A percentile compares a stretch with the other conserved stretches of the same genome.
Conservation (phyloP, 2,329 filamentous ascomycete genomes). For the Claviceps pusilla region DNA sequence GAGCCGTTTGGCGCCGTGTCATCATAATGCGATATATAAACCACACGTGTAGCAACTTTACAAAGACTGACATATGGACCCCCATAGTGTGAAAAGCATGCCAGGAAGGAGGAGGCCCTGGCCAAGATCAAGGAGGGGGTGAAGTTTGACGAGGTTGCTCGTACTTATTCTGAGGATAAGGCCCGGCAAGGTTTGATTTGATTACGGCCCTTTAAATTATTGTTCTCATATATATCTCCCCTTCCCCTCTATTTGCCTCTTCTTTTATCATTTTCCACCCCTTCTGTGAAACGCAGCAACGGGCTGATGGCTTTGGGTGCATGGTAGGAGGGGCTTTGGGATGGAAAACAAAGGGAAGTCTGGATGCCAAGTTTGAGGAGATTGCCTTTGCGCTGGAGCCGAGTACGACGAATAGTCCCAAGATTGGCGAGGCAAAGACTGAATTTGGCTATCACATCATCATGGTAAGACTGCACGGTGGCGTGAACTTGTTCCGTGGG, state of each 20-base stretch:
- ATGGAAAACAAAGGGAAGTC: constrained; percentile 54
- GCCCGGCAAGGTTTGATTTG: constrained; percentile 42
- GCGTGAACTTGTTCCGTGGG: not conserved
- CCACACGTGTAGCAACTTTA: not conserved
- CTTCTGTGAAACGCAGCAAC: not conserved
- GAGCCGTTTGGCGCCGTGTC: not conserved
- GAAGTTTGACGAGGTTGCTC: constrained; percentile 62
- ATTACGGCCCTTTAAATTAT: not conserved
- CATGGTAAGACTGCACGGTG: constrained; percentile 38
- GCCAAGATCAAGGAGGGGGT: constrained; percentile 49
- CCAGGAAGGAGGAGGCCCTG: constrained; percentile 63
- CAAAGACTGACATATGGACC: not conserved
- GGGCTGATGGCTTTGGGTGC: not conserved
- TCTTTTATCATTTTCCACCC: not conserved
- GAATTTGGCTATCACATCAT: constrained; percentile 66
- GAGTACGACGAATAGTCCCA: constrained; percentile 49
- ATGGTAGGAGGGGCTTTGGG: constrained; percentile 50
- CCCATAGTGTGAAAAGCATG: constrained; percentile 53
- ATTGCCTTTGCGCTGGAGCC: constrained; percentile 54
- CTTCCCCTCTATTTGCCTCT: not conserved
- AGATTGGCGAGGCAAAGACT: constrained; percentile 57
- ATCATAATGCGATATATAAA: not conserved
- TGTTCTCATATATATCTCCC: too few species aligned
- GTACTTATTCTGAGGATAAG: constrained; percentile 63
- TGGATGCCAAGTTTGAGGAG: constrained; percentile 56